Evolutionary conservation across 352 stramenopile genomes (phyloP).

Genomic region (Phytophthora palmivora): DNA sequence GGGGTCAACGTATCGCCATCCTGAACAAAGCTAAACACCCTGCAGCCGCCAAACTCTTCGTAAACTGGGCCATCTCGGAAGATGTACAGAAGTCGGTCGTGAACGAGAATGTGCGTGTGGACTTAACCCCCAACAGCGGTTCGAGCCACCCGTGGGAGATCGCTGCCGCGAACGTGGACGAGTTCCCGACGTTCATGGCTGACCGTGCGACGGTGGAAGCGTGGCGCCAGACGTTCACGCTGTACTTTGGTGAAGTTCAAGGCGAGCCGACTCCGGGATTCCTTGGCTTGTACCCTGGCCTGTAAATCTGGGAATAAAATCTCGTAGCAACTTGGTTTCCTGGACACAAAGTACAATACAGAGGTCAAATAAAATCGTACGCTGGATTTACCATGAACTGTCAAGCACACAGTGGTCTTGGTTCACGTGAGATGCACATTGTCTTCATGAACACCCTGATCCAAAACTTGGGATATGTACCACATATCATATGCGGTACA

Average conservation of each 20-base stretch:
- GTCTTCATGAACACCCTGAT: too few relatives aligned
- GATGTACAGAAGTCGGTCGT: constrained; percentile 40
- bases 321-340: background rate
- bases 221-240: constrained; percentile 47
- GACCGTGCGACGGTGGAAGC: constrained; percentile 52
- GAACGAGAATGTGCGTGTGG: constrained; percentile 41
- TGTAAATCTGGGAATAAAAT: constrained; percentile 16
- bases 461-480: too few relatives aligned
- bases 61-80: constrained; percentile 60
- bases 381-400: too few relatives aligned
- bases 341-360: too few relatives aligned
- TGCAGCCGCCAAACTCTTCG: constrained; percentile 60
- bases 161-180: constrained; percentile 32
- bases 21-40: constrained; percentile 61
- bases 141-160: constrained; percentile 46
- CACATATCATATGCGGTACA: too few relatives aligned
- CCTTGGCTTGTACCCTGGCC: constrained; percentile 48
- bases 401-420: too few relatives aligned
- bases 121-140: constrained; percentile 40
- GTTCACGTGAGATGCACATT: too few relatives aligned
- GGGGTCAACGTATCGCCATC: constrained; percentile 65
- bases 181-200: constrained; percentile 58
- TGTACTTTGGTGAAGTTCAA: constrained; percentile 68
- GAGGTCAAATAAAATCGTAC: too few relatives aligned
- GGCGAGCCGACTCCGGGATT: constrained; percentile 45